Conservation (phyloP, 441 rosid species). For the Gossypium davidsonii region DNA sequence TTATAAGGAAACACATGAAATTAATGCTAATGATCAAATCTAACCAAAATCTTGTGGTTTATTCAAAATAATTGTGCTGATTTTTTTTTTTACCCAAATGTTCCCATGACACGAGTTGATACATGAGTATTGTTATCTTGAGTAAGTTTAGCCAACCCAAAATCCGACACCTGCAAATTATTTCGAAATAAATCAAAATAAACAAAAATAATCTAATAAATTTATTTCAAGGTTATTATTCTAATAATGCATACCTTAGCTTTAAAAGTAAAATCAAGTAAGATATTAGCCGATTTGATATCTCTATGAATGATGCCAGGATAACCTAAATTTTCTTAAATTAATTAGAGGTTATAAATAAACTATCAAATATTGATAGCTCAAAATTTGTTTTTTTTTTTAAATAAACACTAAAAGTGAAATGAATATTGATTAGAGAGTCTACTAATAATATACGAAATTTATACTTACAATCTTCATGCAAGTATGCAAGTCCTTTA, state of each 20-base stretch:
- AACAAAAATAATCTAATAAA: background rate
- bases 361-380: no score
- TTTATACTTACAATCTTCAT: slow-evolving; percentile 68
- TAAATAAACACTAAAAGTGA: no score
- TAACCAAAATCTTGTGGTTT: background rate
- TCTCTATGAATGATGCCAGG: slow-evolving; percentile 84
- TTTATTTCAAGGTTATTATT: background rate
- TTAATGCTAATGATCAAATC: background rate
- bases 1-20: background rate
- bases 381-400: no score
- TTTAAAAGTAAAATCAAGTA: slow-evolving; percentile 58
- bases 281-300: slow-evolving; percentile 76
- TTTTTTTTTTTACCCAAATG: slow-evolving; percentile 63
- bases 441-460: background rate
- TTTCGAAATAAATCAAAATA: background rate
- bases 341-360: background rate
- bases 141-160: slow-evolving; percentile 75
- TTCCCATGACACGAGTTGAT: slow-evolving; percentile 92
- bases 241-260: slow-evolving; percentile 42
- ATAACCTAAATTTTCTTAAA: slow-evolving; percentile 40
- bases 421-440: no score
- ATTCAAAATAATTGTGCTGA: background rate
- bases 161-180: slow-evolving; percentile 64
- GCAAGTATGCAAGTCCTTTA: slow-evolving; percentile 82
- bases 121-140: slow-evolving; percentile 70